phyloP scores from a whole-genome alignment of 345 rosid genomes.

The Crucihimalaya himalaica region DNA sequence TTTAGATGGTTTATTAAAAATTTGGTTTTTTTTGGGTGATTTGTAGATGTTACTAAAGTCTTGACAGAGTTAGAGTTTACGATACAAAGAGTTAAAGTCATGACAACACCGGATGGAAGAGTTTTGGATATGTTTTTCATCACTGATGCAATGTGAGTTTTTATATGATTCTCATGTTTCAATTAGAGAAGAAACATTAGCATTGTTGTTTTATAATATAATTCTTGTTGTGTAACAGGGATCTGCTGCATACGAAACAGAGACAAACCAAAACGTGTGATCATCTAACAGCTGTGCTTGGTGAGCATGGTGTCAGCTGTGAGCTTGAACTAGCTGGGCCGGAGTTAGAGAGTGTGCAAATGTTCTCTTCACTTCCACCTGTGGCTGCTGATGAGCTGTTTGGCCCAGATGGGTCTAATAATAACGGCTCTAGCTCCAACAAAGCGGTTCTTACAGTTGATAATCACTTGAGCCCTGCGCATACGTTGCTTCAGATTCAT shows the following conservation, averaged over 20 bases:
- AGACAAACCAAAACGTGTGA: slow-evolving; percentile 57
- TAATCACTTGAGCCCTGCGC: slow-evolving; percentile 70
- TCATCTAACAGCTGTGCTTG: slow-evolving; percentile 53
- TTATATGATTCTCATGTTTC: background rate
- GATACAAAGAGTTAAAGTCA: slow-evolving; percentile 74
- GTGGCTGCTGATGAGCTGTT: slow-evolving; percentile 57
- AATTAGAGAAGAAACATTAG: background rate
- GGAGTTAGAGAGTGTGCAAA: slow-evolving; percentile 51
- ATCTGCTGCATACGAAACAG: slow-evolving; percentile 57
- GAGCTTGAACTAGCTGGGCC: slow-evolving; percentile 71
- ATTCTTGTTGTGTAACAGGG: slow-evolving; percentile 43
- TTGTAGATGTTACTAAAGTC: slow-evolving; percentile 61
- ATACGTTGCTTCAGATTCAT: slow-evolving; percentile 65
- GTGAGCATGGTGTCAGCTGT: slow-evolving; percentile 64
- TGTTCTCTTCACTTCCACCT: slow-evolving; percentile 57
- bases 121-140: slow-evolving; percentile 70
- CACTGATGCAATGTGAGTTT: slow-evolving; percentile 61
- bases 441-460: slow-evolving; percentile 54
- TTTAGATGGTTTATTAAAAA: background rate
- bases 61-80: slow-evolving; percentile 64
- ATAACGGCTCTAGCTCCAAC: slow-evolving; percentile 36
- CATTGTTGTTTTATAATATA: background rate
- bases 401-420: slow-evolving; percentile 41
- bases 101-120: slow-evolving; percentile 72
- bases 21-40: background rate